Percentiles rank a stretch among this genome's conserved stretches.
Conservation (phyloP, 345 rosid genomes). For the Corymbia maculata region DNA sequence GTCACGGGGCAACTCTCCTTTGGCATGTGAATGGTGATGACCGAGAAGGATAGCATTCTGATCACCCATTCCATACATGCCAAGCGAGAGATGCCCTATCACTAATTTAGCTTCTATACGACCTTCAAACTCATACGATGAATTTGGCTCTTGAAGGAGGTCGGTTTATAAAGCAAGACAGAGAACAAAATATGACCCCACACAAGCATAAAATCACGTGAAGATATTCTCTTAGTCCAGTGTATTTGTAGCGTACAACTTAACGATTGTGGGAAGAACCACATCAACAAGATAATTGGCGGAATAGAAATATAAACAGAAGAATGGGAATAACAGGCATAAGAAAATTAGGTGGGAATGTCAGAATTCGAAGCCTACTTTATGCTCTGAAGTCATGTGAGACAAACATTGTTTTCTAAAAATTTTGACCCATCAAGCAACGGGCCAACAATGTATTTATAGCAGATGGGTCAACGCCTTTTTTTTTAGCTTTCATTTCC, state of each 20-base stretch:
- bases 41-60: background rate
- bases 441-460: background rate
- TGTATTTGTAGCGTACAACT: background rate
- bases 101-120: background rate
- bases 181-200: background rate
- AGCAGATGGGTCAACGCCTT: background rate
- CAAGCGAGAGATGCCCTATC: conserved; percentile 13
- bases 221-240: background rate
- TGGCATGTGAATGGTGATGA: background rate
- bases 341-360: background rate
- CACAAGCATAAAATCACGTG: background rate
- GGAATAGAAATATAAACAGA: background rate
- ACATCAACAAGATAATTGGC: background rate
- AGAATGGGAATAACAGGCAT: background rate
- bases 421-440: background rate
- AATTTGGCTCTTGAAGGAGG: background rate
- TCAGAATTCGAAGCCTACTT: background rate
- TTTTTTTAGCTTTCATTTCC: background rate
- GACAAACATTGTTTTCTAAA: background rate
- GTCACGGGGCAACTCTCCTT: background rate
- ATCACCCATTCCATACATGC: background rate
- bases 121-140: background rate
- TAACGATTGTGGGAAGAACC: background rate
- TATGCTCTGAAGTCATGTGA: background rate
- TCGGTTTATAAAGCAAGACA: background rate